A percentile compares a stretch with the other conserved stretches of the same genome.
Conservation (phyloP, 257 asterid genomes). For the Anisodus tanguticus region DNA sequence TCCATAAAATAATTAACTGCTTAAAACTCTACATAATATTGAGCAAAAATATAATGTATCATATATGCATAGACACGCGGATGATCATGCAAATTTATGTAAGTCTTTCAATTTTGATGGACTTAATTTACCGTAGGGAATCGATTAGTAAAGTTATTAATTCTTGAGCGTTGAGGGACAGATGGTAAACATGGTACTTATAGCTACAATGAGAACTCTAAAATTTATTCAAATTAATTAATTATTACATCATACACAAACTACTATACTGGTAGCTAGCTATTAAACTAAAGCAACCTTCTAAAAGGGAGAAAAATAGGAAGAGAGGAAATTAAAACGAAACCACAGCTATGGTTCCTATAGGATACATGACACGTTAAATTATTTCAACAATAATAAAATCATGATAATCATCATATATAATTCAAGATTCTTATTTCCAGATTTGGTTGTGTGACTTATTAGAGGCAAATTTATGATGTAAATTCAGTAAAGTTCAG, state of each 20-base stretch:
- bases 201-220: not conserved
- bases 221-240: not conserved
- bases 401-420: not conserved
- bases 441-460: no score
- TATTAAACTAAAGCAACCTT: not conserved
- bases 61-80: no score
- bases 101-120: no score
- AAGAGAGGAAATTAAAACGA: not conserved
- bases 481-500: not conserved
- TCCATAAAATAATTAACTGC: no score
- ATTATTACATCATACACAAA: not conserved
- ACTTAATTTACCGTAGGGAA: no score
- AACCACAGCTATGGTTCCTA: not conserved
- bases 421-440: not conserved
- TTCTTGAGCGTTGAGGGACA: no score
- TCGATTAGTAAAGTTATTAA: no score
- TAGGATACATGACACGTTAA: not conserved
- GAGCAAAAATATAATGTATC: no score
- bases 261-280: no score
- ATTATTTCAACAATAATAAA: not conserved
- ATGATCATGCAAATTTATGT: no score
- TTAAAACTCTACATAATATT: no score
- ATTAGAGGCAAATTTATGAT: not conserved
- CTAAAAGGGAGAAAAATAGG: not conserved
- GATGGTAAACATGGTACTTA: no score